Evolutionary conservation across 2,329 filamentous ascomycete species (phyloP), one percentile per base, ranked within the genome.

Genomic region (Cucurbitaria berberidis): DNA sequence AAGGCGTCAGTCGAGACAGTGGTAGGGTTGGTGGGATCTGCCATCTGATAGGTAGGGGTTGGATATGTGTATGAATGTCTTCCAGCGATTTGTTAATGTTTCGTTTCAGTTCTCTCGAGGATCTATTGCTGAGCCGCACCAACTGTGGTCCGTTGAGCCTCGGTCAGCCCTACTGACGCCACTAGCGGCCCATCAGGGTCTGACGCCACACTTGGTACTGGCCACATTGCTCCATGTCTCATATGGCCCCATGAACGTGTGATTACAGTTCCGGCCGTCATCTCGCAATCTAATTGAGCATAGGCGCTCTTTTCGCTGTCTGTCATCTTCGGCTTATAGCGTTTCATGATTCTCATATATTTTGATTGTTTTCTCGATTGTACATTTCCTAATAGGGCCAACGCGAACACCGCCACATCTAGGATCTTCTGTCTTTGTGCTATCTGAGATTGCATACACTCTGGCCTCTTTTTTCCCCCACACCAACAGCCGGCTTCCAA

Each of bases 1-100:
- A 79, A 79, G 52, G 73, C 69, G 47, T 77, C 74, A 42, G 75
- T 70, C 78, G 77, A 79, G 35, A 57, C 67, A 19, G 44, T 51
- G 10, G 63, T 39, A 7, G 59, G 22, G 36, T 60, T 64, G 11
- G 57, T 15, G 21, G 56, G 19, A 24, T 65, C 63, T 35, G 66
- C 32, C 66, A 69, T 70, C 43, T 45, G 45, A 18, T 27, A 49
- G 21, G 26, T 13, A 26, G 24, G n/a, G n/a, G 22, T 27, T 26
- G 24, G 40, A 13, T 32, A 34, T n/a, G 26, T 18, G 19, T n/a
- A n/a, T n/a, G 41, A 18, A 3, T 15, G n/a, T n/a, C 19, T n/a
- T 22, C 15, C 16, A 22, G 9, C n/a, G 19, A 22, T 15, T 39
- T 22, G 36, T 39, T 22, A 15, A n/a, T 48, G 24, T 26, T 27